Base-by-base conservation (phyloP, 164 flowering plant genomes). In the Chloranthus sessilifolius region DNA sequence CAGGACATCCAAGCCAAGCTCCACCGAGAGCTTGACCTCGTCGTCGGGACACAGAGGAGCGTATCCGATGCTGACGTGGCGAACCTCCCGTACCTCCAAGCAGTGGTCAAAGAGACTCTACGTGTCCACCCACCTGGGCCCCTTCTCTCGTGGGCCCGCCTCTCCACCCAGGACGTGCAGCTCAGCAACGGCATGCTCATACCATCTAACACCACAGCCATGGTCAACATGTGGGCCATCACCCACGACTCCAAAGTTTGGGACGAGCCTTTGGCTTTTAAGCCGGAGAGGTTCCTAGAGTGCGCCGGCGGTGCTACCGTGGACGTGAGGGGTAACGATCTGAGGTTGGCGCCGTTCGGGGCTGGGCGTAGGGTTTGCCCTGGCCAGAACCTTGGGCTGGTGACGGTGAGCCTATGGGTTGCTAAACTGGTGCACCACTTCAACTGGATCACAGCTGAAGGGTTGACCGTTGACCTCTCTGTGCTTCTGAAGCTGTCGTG, bases 201-300 rank as follows among this genome's bases (percentile, higher is more conserved):
- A 14, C 89, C 85, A 0, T 65, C 73, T 5, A 43, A 56, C 29
- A 82, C 89, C 7, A 75, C 76, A 0, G 81, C 89, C 0, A 82
- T 82, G 85, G 83, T 82, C 15, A 82, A 82, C 79, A 82, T 82
- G 85, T 82, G 85, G 85, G 78, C 85, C 40, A 82, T 82, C 28
- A 66, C 85, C 5, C 81, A 75, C 31, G 85, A 82, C 62, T 34
- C 65, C 5, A 36, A 43, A 0, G 63, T 77, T 3, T 82, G 89
- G 89, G 47, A 34, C 1, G 65, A 77, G 0, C 69, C 89, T 0
- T 9, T 21, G 36, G 33, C 1, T 4, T 82, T 80, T 58, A 52
- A 58, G 28, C 85, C 83, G 0, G 78, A 77, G 36, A 60, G 89
- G 56, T 77, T 77, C 55, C 0, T 73, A 3, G 63, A 29, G 28